These are phyloP conservation scores for Gyrodon lividus DNA, from an alignment of 768 basidiomycete genomes.

Conservation along the genomic window DNA sequence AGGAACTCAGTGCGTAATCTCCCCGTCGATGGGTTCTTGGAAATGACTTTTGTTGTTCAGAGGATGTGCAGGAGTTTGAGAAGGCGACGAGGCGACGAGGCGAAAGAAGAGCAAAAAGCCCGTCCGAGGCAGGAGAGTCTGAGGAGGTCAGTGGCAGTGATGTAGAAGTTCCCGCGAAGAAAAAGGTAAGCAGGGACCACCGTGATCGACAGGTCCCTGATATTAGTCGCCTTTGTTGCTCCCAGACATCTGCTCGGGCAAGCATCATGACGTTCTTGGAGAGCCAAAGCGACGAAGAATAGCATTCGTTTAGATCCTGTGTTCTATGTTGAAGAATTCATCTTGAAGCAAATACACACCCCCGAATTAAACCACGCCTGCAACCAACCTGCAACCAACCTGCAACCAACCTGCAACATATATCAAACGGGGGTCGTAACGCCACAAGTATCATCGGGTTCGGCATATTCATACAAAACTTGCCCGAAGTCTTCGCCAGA, in stretches of 20 bases:
- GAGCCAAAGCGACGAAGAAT: constrained; percentile 66
- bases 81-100: constrained; percentile 39
- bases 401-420: too few relatives aligned
- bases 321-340: background rate
- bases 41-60: constrained; percentile 34
- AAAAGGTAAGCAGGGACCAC: constrained; percentile 38
- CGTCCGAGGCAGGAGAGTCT: constrained; percentile 23
- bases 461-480: background rate
- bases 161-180: constrained; percentile 34
- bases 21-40: background rate
- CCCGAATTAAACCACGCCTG: too few relatives aligned
- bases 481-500: background rate
- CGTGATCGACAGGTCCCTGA: background rate
- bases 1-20: constrained; percentile 66
- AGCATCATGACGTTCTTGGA: constrained; percentile 72
- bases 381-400: too few relatives aligned
- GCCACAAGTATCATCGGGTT: too few relatives aligned
- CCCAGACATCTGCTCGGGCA: constrained; percentile 45
- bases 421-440: too few relatives aligned
- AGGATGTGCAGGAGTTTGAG: constrained; percentile 75
- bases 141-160: constrained; percentile 35
- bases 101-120: constrained; percentile 13
- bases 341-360: background rate
- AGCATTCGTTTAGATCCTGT: background rate
- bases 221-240: background rate